Evolutionary conservation across 2,329 filamentous ascomycete species (phyloP).

Genomic region (Xylaria sp.): DNA sequence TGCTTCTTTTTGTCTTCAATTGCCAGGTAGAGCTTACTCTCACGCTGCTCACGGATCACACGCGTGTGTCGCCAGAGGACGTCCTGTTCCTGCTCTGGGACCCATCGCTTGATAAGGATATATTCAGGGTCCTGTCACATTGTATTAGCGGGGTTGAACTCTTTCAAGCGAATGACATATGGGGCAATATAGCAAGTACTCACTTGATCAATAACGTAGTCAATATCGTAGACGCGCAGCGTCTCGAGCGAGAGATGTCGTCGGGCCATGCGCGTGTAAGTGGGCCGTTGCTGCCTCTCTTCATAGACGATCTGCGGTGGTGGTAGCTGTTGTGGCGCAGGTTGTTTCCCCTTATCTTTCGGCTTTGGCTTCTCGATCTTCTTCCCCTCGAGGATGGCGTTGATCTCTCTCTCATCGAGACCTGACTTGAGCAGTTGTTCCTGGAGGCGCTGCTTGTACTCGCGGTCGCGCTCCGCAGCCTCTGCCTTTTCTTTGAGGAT

Average conservation of each 20-base stretch:
- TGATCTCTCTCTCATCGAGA: slow-evolving; percentile 67
- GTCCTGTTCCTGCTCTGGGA: slow-evolving; percentile 76
- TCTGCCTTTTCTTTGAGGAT: slow-evolving; percentile 58
- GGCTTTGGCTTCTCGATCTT: slow-evolving; percentile 62
- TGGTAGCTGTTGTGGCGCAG: background rate
- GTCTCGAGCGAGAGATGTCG: slow-evolving; percentile 71
- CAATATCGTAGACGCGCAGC: slow-evolving; percentile 63
- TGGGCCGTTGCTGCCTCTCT: slow-evolving; percentile 54
- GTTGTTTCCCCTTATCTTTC: slow-evolving; percentile 31
- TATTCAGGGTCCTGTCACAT: slow-evolving; percentile 69
- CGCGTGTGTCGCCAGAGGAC: slow-evolving; percentile 77
- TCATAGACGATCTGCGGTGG: slow-evolving; percentile 19
- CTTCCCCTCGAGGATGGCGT: slow-evolving; percentile 61
- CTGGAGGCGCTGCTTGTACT: slow-evolving; percentile 65
- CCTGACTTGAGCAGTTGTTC: slow-evolving; percentile 68
- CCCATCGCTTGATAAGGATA: slow-evolving; percentile 77
- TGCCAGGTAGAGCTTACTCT: slow-evolving; percentile 55
- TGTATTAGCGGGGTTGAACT: background rate
- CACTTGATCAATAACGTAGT: slow-evolving; percentile 67
- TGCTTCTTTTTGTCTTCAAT: slow-evolving; percentile 58
- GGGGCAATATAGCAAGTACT: slow-evolving; percentile 43
- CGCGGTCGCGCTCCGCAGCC: slow-evolving; percentile 60
- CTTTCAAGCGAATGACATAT: background rate
- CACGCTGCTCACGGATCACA: slow-evolving; percentile 66
- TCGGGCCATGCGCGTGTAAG: slow-evolving; percentile 72